These are phyloP conservation scores for Saturnispora dispora DNA, from an alignment of 805 yeast genomes.

Conservation along the genomic window DNA sequence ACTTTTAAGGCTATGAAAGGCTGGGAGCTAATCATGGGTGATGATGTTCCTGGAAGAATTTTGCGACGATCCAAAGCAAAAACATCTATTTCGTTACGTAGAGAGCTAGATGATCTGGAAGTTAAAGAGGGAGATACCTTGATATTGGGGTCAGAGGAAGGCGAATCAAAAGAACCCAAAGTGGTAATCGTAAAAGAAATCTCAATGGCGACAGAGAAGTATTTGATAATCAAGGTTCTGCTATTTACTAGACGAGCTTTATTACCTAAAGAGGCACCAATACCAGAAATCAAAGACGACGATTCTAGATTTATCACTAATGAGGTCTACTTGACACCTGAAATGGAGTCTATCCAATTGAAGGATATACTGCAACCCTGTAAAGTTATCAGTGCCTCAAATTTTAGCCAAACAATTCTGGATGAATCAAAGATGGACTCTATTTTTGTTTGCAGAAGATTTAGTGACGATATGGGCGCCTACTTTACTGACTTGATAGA, in stretches of 20 bases:
- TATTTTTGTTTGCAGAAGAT: conserved; percentile 34
- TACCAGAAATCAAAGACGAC: conserved; percentile 20
- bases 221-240: conserved; percentile 39
- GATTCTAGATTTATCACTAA: conserved; percentile 21
- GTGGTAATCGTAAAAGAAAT: conserved; percentile 46
- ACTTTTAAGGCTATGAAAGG: conserved; percentile 25
- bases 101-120: conserved; percentile 39
- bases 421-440: conserved; percentile 29
- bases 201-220: conserved; percentile 38
- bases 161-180: conserved; percentile 21
- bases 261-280: conserved; percentile 7
- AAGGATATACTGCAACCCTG: conserved; percentile 37
- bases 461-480: conserved; percentile 31
- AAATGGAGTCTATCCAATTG: conserved; percentile 35
- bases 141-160: conserved; percentile 29
- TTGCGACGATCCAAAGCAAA: background rate
- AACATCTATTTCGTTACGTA: conserved; percentile 12
- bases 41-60: background rate
- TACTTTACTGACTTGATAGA: conserved; percentile 31
- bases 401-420: conserved; percentile 27
- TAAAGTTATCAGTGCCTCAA: conserved; percentile 32
- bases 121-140: conserved; percentile 47
- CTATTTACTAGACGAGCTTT: conserved; percentile 32
- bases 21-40: conserved; percentile 27
- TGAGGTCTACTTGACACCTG: conserved; percentile 51